A percentile compares a stretch with the other conserved stretches of the same genome.
phyloP scores from a whole-genome alignment of 306 rosid genomes.

The Rosa chinensis region DNA sequence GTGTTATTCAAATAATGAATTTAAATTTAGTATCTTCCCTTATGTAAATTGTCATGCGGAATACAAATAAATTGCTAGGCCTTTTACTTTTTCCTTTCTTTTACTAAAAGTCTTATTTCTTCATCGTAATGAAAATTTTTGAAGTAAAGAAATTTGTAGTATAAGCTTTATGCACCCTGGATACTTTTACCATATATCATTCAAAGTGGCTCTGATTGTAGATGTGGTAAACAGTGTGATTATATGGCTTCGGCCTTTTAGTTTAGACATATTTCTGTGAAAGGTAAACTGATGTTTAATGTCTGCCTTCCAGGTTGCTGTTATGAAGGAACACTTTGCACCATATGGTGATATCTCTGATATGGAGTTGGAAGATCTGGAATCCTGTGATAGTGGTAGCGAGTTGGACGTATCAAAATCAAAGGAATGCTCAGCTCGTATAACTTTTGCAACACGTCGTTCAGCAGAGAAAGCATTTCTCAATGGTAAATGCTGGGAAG shows the following conservation, averaged over 20 bases:
- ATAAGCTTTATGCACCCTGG: neutral
- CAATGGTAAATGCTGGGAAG: conserved; percentile 77
- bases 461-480: conserved; percentile 76
- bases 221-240: neutral
- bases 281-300: conserved; percentile 22
- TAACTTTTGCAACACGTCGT: conserved; percentile 57
- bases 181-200: neutral
- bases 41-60: neutral
- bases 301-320: conserved; percentile 51
- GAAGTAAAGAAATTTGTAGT: neutral
- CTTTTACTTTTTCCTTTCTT: neutral
- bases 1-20: neutral
- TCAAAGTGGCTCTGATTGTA: neutral
- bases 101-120: neutral
- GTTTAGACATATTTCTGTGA: conserved; percentile 1
- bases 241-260: neutral
- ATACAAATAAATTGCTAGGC: neutral
- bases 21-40: neutral
- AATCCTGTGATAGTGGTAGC: conserved; percentile 27
- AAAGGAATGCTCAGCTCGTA: conserved; percentile 32
- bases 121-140: neutral
- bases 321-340: conserved; percentile 73
- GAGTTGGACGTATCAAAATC: conserved; percentile 49
- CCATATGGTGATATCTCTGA: conserved; percentile 63
- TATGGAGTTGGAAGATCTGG: conserved; percentile 54